A percentile compares a stretch with the other conserved stretches of the same genome.
These are phyloP conservation scores for Onygena corvina DNA, from an alignment of 2,329 filamentous ascomycete genomes.

Conservation along the genomic window DNA sequence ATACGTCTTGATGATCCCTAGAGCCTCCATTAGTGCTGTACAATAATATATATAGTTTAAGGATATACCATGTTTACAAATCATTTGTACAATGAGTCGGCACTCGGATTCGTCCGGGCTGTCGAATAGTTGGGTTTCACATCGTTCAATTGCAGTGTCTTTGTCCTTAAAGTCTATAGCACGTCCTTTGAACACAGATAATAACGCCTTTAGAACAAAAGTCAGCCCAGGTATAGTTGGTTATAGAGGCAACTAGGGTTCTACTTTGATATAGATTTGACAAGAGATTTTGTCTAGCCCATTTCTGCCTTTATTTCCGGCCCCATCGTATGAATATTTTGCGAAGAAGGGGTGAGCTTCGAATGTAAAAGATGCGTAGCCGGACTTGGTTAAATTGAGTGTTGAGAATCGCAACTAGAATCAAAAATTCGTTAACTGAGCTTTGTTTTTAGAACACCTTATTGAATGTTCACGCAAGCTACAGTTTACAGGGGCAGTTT, in stretches of 20 bases:
- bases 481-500: background rate
- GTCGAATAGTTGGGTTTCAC: conserved; percentile 50
- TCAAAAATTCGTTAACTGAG: too few species aligned
- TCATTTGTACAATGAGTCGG: conserved; percentile 49
- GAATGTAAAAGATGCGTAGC: conserved; percentile 49
- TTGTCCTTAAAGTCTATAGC: conserved; percentile 43
- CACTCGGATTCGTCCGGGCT: conserved; percentile 46
- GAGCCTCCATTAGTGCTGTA: conserved; percentile 14
- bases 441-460: too few species aligned
- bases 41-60: background rate
- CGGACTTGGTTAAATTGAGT: conserved; percentile 51
- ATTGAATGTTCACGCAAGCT: background rate
- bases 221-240: background rate
- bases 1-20: conserved; percentile 53
- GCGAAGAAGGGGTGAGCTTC: conserved; percentile 46
- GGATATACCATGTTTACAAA: conserved; percentile 45
- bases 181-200: conserved; percentile 52
- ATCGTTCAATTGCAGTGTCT: conserved; percentile 49
- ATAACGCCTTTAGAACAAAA: conserved; percentile 34
- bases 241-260: background rate
- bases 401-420: conserved; percentile 47
- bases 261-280: conserved; percentile 46
- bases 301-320: conserved; percentile 13
- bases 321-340: conserved; percentile 41
- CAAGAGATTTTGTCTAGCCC: conserved; percentile 44